Conservation (phyloP, 179 eudicot genomes). For the Carnegiea gigantea region DNA sequence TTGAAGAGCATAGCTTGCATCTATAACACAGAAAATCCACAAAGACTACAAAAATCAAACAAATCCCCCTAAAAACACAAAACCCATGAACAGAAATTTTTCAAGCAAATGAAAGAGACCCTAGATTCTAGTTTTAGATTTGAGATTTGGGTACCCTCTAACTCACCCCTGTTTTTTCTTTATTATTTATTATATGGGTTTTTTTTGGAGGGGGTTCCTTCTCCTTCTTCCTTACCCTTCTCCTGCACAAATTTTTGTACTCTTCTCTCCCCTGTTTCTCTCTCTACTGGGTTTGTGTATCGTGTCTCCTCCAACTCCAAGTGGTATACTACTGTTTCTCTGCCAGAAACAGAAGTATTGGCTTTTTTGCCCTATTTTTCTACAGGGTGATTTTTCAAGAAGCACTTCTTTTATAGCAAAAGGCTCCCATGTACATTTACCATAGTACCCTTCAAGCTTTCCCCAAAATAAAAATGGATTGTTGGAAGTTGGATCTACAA, state of each 20-base stretch:
- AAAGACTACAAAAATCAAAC: not conserved
- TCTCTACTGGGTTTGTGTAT: constrained; percentile 10
- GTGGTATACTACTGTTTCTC: constrained; percentile 6
- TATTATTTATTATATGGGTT: not conserved
- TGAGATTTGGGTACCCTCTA: constrained; percentile 1
- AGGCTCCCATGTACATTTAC: not conserved
- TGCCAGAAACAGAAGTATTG: not conserved
- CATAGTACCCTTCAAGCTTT: not conserved
- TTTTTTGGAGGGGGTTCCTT: not conserved
- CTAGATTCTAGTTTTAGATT: not conserved
- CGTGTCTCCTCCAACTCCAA: constrained; percentile 11
- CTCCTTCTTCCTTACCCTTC: not conserved
- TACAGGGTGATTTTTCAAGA: not conserved
- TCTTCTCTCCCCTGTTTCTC: not conserved
- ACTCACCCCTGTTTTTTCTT: not conserved
- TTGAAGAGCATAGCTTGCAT: constrained; percentile 52
- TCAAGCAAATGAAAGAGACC: not conserved
- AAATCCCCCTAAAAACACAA: constrained; percentile 2
- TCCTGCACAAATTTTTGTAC: not conserved
- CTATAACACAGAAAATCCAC: constrained; percentile 31
- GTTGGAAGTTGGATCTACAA: not conserved
- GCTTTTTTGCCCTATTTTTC: not conserved
- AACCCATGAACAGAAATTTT: not conserved
- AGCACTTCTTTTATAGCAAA: constrained; percentile 1
- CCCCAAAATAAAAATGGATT: not conserved